Percentiles rank a stretch among this genome's conserved stretches.
These are phyloP conservation scores for Allomyces arbusculus DNA, from an alignment of 192 early-diverging fungal genomes.

Conservation along the genomic window DNA sequence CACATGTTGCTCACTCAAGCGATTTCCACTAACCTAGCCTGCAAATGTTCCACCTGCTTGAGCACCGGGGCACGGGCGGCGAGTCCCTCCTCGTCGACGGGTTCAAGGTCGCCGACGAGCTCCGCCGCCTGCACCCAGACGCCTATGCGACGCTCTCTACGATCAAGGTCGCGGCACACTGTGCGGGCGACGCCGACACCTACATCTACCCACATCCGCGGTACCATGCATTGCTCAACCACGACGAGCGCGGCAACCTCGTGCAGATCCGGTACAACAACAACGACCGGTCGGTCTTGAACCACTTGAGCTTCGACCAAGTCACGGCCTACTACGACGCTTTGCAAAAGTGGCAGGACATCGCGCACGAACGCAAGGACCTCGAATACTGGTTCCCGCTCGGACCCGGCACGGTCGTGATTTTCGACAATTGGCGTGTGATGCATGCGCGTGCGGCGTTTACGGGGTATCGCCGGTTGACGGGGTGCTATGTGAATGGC, in stretches of 20 bases:
- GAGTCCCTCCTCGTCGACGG: constrained; percentile 60
- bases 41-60: constrained; percentile 60
- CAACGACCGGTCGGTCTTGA: constrained; percentile 50
- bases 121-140: constrained; percentile 28
- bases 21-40: constrained; percentile 14
- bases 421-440: constrained; percentile 66
- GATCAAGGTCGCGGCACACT: constrained; percentile 41
- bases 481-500: constrained; percentile 47
- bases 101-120: constrained; percentile 42
- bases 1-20: background rate
- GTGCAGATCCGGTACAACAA: constrained; percentile 66
- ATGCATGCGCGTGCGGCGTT: constrained; percentile 56
- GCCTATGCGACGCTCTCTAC: constrained; percentile 41
- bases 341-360: constrained; percentile 36
- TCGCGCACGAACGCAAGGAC: constrained; percentile 22
- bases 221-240: constrained; percentile 41
- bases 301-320: constrained; percentile 16
- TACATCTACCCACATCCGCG: constrained; percentile 39
- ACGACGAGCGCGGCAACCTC: constrained; percentile 28
- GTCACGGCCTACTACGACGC: constrained; percentile 49
- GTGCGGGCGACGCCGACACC: constrained; percentile 45
- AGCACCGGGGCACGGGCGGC: constrained; percentile 47
- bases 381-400: constrained; percentile 48
- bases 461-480: constrained; percentile 45
- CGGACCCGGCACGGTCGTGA: constrained; percentile 43